Conservation (phyloP, 2,329 filamentous ascomycete genomes). For the Ceratocystis smalleyi region DNA sequence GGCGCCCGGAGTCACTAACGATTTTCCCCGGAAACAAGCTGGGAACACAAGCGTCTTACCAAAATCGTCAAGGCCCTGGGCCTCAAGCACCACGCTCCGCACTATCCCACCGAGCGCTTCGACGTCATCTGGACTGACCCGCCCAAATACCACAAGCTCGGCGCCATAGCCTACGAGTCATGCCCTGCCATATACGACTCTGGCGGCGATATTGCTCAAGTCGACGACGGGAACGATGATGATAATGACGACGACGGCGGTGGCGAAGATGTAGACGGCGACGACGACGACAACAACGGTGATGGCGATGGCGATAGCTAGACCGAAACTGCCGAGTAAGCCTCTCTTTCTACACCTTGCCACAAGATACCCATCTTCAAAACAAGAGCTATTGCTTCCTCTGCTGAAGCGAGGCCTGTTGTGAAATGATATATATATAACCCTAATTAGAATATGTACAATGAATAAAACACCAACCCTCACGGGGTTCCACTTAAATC, state of each 20-base stretch:
- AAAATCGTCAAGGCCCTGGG: slow-evolving; percentile 39
- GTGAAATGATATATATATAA: background rate
- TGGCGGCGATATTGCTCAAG: background rate
- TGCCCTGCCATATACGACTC: slow-evolving; percentile 2
- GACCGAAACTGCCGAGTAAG: background rate
- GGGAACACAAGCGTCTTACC: slow-evolving; percentile 40
- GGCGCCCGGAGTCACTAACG: background rate
- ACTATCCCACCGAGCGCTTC: slow-evolving; percentile 36
- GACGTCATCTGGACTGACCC: slow-evolving; percentile 44
- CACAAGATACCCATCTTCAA: background rate
- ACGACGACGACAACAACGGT: too few species aligned
- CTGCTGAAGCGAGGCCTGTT: background rate
- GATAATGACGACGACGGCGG: background rate
- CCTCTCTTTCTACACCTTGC: background rate
- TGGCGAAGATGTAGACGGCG: background rate
- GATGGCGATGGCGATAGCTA: background rate
- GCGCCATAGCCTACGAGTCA: slow-evolving; percentile 22
- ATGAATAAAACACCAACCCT: background rate
- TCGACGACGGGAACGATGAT: background rate
- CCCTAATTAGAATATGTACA: background rate
- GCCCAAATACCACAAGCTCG: slow-evolving; percentile 33
- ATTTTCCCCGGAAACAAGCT: slow-evolving; percentile 30
- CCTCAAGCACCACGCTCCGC: slow-evolving; percentile 27
- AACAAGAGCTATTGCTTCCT: background rate
- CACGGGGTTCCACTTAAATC: background rate